Base-by-base conservation (phyloP, 208 protist species). In the Lotmaria passim region DNA sequence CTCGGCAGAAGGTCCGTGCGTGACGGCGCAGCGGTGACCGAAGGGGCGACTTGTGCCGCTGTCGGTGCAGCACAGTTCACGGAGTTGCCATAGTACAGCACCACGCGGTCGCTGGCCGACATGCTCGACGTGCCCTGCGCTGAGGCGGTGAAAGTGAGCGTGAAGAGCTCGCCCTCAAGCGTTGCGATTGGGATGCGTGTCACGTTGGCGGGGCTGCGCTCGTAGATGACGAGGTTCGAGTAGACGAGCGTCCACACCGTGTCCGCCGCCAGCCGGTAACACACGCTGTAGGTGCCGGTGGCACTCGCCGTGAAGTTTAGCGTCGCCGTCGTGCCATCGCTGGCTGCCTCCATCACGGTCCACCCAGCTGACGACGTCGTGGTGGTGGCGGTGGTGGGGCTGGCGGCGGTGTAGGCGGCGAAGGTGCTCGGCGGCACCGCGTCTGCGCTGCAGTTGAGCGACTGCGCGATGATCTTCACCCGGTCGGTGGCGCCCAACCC, bases 211-310 rank as follows among this genome's bases (percentile, higher is more conserved):
- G 93, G 93, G 66, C 88, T 80, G 56, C 83, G 83, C 38, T 79
- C 62, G 39, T 61, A 44, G 69, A 97, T 85, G 53, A 60, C 65
- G 26, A 97, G 83, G 75, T 86, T 69, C 34, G 74, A 63, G 77
- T 97, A 94, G 43, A 97, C 86, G n/a, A 93, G 73, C 26, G 93
- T 97, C 90, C 93, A 97, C 41, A 95, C 88, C 43, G 78, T 82
- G 58, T 97, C 93, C 19, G 62, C 56, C 26, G 74, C 76, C 23
- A 95, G 83, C 12, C 81, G 79, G 76, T 97, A 97, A 64, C 93
- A 97, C 62, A 97, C 88, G 59, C 83, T 94, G 71, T 80, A 95
- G 5, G 33, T 81, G 7, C 87, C 93, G 10, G 51, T 78, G 14
- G 36, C 61, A 10, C n/a, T 79, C 10, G 84, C 71, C 38, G 75